Evolutionary conservation across 1,284 basidiomycete species (phyloP), one percentile per base, ranked within the genome.

Genomic region (Ganoderma multipileum): DNA sequence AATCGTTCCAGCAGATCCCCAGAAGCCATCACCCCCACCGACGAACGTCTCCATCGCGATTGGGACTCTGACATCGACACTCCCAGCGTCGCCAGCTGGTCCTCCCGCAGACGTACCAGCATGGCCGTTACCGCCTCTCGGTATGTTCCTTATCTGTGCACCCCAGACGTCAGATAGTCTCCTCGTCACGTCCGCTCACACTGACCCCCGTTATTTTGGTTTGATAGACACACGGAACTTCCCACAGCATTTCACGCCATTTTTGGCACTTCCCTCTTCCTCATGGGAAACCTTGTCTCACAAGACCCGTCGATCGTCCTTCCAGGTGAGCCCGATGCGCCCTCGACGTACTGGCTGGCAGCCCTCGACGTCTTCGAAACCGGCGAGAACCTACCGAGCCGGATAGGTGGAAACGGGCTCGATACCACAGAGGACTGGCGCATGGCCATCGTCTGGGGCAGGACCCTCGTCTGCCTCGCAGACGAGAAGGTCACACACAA

Each of bases 361-460:
- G 88, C 89, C 0, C 80, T 91, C 60, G 89, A 91, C 73, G 87
- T 89, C 6, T 90, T 91, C 72, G 87, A 90, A 77, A 87, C 85
- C 2, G 89, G 88, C 39, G 89, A 91, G 75, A 87, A 83, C 71
- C 78, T 89, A 11, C 88, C 88, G 0, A 82, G 82, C 42, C 82
- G 83, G 36, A 82, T 83, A 6, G 81, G 75, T 60, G 83, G 83
- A 41, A 14, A 20, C 59, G 63, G 36, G 58, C 26, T 64, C 44
- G 66, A 77, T 71, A 62, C 70, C 68, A 59, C 73, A 65, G 87
- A 90, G 74, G 88, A 90, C 76, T 91, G 89, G 89, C 83, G 86
- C 36, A 87, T 90, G 85, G 85, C 87, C n/a, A 82, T 90, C 70
- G 81, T 86, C 58, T 90, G 88, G 88, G 89, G 89, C 1, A 85